Base-by-base conservation (phyloP, 352 stramenopile species). In the Globisporangium splendens region DNA sequence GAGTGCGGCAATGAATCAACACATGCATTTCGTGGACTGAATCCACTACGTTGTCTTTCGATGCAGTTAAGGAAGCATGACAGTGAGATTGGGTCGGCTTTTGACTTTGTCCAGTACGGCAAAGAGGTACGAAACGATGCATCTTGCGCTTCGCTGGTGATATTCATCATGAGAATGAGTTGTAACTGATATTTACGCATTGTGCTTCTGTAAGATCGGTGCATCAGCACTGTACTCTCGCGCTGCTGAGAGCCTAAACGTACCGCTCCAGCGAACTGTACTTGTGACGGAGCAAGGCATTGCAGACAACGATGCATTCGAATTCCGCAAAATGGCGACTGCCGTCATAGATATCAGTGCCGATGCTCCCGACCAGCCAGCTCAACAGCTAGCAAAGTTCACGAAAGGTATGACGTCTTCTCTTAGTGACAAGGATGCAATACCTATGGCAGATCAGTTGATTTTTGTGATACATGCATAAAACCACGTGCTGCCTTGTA, bases 261-360 rank as follows among this genome's bases (percentile, higher is more conserved):
- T 78, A 50, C 47, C 69, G 21, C 53, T 70, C 17, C 28, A 50
- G 38, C 62, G 66, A 24, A 75, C 69, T 17, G 39, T 76, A 53
- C 64, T 77, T 13, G 53, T 81, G 20, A 72, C 55, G 1, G 66
- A 72, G 10, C 14, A 44, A 18, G 35, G 28, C 5, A 15, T 54
- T 1, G 12, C 11, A 10, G 42, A 41, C 17, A 42, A 31, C 21
- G 41, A 38, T 18, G 31, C 39, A 22, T 24, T 17, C 7, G 54
- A 11, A 28, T 24, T 38, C 14, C 43, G 46, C 21, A 28, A 38
- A 5, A 43, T 60, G 44, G 20, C 17, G 31, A 21, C 13, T n/a
- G 18, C 20, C 24, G 6, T 24, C 15, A 12, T 47, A 42, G 14
- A 3, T 35, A 31, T 31, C 24, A n/a, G 31, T 38, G 38, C 38